Conservation (phyloP, 306 rosid genomes). For the Gillenia trifoliata region DNA sequence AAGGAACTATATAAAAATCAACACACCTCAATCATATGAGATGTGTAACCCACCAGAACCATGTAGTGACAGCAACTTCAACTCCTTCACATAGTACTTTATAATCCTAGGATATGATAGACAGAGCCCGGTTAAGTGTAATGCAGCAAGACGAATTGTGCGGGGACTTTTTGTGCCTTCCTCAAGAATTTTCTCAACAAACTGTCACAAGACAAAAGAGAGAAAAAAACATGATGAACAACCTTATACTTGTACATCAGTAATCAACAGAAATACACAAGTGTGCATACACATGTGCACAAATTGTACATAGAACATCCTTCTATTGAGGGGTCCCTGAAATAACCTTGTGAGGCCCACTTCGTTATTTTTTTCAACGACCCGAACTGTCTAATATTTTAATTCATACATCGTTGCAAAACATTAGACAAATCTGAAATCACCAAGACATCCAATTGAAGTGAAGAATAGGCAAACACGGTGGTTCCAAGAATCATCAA, state of each 20-base stretch:
- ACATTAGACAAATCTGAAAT: too few relatives aligned
- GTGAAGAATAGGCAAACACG: too few relatives aligned
- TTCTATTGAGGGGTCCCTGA: too few relatives aligned
- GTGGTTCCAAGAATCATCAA: too few relatives aligned
- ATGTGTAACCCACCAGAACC: slow-evolving; percentile 65
- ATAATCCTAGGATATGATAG: slow-evolving; percentile 69
- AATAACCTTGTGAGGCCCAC: neutral
- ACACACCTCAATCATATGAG: neutral
- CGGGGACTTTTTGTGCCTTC: slow-evolving; percentile 96
- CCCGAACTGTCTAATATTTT: too few relatives aligned
- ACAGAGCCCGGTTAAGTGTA: slow-evolving; percentile 89
- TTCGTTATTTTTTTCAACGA: too few relatives aligned
- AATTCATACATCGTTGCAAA: too few relatives aligned
- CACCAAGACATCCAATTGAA: too few relatives aligned
- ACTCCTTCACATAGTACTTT: slow-evolving; percentile 75
- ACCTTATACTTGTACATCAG: neutral
- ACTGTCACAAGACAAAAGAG: slow-evolving; percentile 36
- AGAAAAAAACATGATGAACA: neutral
- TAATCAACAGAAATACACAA: neutral
- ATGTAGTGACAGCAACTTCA: slow-evolving; percentile 73
- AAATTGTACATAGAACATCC: neutral
- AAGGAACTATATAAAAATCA: slow-evolving; percentile 12
- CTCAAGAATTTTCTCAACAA: slow-evolving; percentile 70
- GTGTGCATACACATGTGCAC: neutral
- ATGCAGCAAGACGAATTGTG: slow-evolving; percentile 94